Evolutionary conservation across 2,329 filamentous ascomycete genomes (phyloP), one percentile per base, ranked within the genome.

Genomic region (Didymella lethalis): DNA sequence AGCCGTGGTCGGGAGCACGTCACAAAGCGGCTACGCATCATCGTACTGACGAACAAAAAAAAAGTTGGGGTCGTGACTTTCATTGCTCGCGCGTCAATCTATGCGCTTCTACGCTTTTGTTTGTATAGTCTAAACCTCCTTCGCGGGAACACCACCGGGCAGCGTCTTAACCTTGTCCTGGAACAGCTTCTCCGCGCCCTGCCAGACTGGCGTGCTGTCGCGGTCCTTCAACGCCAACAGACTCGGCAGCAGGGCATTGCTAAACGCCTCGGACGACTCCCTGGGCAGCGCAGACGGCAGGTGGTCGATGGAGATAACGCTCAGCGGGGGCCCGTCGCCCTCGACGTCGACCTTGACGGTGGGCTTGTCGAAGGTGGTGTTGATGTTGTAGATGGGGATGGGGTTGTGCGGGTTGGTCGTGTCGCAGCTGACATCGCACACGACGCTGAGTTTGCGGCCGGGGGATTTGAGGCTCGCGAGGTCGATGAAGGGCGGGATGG

Each of bases 311-410:
- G 88, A 90, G 78, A 97, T 96, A 67, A 97, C 91, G 47, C 86
- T 88, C 56, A 97, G 80, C 7, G 85, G 84, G 0, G 87, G 85
- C 52, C 81, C 80, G 54, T 83, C 79, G 46, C 78, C 83, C 71
- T 80, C 86, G 64, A 83, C 87, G 32, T 86, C 81, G 25, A 95
- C 90, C 0, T 88, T 85, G 0, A 96, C 88, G 0, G 92, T 97
- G n/a, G 93, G 94, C 74, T 91, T 88, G 74, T 88, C 86, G 75
- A 97, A 97, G 23, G 92, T 95, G 47, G 91, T 97, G 77, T 91
- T 91, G 74, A 90, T 87, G 66, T 84, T 84, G 82, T 96, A 97
- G 73, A 97, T 88, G 25, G 93, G 93, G 54, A 93, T 86, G 4
- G 85, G 85, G 78, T 90, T 90, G 80, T 90, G 83, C 2, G 87